Conservation (phyloP, 106 monocot genomes). For the Triglochin maritima region DNA sequence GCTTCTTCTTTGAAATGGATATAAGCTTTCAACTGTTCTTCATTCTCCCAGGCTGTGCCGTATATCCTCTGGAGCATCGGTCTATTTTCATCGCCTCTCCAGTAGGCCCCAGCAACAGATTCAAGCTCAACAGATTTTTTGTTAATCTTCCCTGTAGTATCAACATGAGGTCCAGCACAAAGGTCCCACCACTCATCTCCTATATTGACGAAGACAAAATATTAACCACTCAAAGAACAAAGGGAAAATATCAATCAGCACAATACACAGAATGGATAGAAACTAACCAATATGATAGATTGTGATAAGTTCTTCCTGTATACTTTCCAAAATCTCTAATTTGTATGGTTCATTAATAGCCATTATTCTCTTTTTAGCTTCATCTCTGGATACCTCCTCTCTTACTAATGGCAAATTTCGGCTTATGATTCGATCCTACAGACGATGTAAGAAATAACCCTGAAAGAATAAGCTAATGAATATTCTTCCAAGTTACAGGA, state of each 20-base stretch:
- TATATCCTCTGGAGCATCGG: slow-evolving; percentile 91
- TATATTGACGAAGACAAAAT: slow-evolving; percentile 17
- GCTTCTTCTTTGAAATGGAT: slow-evolving; percentile 87
- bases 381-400: slow-evolving; percentile 91
- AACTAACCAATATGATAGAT: slow-evolving; percentile 80
- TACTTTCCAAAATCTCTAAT: slow-evolving; percentile 79
- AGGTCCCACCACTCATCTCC: slow-evolving; percentile 99
- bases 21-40: slow-evolving; percentile 85
- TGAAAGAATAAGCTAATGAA: slow-evolving; percentile 77
- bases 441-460: slow-evolving; percentile 74
- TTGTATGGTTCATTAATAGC: slow-evolving; percentile 92
- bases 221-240: background rate
- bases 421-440: slow-evolving; percentile 92
- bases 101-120: slow-evolving; percentile 95
- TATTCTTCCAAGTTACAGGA: slow-evolving; percentile 25
- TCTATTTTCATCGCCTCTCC: slow-evolving; percentile 89
- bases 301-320: slow-evolving; percentile 66
- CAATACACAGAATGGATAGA: background rate
- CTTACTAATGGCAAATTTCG: slow-evolving; percentile 78
- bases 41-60: slow-evolving; percentile 93
- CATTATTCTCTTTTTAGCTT: slow-evolving; percentile 68
- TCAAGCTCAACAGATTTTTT: slow-evolving; percentile 86
- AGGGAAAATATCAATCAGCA: background rate
- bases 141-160: slow-evolving; percentile 74
- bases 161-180: slow-evolving; percentile 97